phyloP scores from a whole-genome alignment of 1,284 basidiomycete genomes.

The Irpex lacteus region DNA sequence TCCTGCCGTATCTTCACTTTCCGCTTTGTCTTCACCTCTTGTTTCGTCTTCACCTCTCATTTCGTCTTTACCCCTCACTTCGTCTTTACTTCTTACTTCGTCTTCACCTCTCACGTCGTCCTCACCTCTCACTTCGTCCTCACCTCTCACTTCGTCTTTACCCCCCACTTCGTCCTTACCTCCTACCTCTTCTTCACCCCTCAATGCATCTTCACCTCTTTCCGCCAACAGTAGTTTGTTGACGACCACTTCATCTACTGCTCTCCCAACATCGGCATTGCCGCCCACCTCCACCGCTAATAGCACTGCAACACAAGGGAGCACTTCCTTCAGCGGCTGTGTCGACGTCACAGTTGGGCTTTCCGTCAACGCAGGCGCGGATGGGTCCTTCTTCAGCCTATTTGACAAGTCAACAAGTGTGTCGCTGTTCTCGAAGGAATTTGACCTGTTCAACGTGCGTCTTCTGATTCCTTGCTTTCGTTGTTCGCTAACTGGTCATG shows the following conservation, averaged over 20 bases:
- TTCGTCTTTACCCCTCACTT: neutral
- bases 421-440: slow-evolving; percentile 25
- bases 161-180: neutral
- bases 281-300: neutral
- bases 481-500: neutral
- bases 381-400: slow-evolving; percentile 27
- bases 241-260: neutral
- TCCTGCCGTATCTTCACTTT: neutral
- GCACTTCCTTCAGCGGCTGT: slow-evolving; percentile 21
- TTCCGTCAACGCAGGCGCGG: slow-evolving; percentile 24
- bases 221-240: neutral
- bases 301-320: neutral
- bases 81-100: too few relatives aligned
- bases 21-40: neutral
- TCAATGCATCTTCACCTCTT: neutral
- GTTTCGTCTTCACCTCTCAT: neutral
- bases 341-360: slow-evolving; percentile 27
- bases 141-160: neutral
- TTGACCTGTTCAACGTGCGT: slow-evolving; percentile 26
- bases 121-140: neutral
- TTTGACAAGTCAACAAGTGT: slow-evolving; percentile 25
- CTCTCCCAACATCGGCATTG: neutral
- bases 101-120: too few relatives aligned
- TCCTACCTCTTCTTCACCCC: neutral
- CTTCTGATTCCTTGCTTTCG: too few relatives aligned